Base-by-base conservation (phyloP, 176 grass and related monocot genomes). In the Urochloa ruziziensis region DNA sequence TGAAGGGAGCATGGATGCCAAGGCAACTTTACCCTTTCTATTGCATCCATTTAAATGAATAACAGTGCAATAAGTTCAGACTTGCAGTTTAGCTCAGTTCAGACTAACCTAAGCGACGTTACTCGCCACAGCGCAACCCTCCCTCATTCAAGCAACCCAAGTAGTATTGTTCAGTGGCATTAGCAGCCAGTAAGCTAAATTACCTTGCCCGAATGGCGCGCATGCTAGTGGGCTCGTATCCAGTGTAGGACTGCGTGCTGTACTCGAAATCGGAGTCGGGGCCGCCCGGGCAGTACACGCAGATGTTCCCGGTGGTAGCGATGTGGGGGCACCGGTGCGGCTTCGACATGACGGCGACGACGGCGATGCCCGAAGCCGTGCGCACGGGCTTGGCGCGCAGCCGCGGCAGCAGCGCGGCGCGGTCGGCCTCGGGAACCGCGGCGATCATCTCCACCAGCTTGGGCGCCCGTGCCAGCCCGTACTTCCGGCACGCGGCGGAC, bases 301-400 rank as follows among this genome's bases (percentile, higher is more conserved):
- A 99, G 68, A 99, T 99, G 74, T 99, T 99, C 19, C 93, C 96
- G 4, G 96, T 96, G 62, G 93, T 96, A 4, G 96, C 93, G 70
- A 99, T 99, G 74, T 99, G 96, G 7, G 96, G 96, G 69, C 96
- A 99, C 12, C 93, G 67, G 59, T 99, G 96, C 57, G 96, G 96
- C 91, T 99, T 99, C 43, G 93, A 96, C 96, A 99, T 99, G n/a
- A 99, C 93, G 72, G 96, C 93, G 68, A 99, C 96, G 10, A 99
- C 96, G 30, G 93, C 93, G 84, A 99, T 99, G 19, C 93, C 96
- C 13, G 93, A 96, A 6, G 96, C 93, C 64, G 96, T 99, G 40
- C 96, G 93, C 80, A 99, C 93, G 34, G 96, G 93, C 88, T 99
- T 99, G 62, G 96, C 96, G n/a, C 94, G 93, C 62, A 99, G 57